Conservation (phyloP, 441 rosid species). For the Syzygium syzygioides region DNA sequence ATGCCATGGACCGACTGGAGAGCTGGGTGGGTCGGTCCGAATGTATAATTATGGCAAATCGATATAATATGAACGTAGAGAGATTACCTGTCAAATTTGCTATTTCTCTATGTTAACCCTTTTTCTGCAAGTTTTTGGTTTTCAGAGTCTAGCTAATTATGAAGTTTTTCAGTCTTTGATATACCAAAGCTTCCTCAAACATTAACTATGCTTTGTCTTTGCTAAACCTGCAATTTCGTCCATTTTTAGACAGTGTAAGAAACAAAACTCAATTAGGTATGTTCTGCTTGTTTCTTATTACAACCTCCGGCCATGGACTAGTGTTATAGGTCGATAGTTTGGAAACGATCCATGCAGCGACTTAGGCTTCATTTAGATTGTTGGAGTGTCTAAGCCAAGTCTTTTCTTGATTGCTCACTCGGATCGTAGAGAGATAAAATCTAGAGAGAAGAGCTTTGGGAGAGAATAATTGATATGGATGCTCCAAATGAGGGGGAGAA, state of each 20-base stretch:
- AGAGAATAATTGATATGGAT: too few relatives aligned
- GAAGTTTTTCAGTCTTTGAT: not conserved
- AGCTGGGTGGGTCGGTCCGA: not conserved
- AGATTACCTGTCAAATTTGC: not conserved
- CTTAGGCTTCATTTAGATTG: too few relatives aligned
- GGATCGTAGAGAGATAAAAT: too few relatives aligned
- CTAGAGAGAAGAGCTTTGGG: too few relatives aligned
- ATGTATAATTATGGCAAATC: not conserved
- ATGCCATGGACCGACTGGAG: not conserved
- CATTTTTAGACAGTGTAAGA: not conserved
- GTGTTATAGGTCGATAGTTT: too few relatives aligned
- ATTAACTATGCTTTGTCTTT: not conserved
- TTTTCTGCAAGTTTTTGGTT: not conserved
- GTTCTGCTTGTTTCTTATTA: not conserved
- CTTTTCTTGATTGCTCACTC: too few relatives aligned
- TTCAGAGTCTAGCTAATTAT: not conserved
- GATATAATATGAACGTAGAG: not conserved
- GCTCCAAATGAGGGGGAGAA: too few relatives aligned
- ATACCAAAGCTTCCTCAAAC: not conserved
- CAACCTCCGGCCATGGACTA: not conserved
- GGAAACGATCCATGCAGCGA: too few relatives aligned
- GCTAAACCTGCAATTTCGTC: not conserved
- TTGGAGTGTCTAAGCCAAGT: too few relatives aligned
- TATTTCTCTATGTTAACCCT: not conserved
- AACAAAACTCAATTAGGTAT: not conserved